Evolutionary conservation across 2,329 filamentous ascomycete genomes (phyloP).

Genomic region (Talaromyces sp.): DNA sequence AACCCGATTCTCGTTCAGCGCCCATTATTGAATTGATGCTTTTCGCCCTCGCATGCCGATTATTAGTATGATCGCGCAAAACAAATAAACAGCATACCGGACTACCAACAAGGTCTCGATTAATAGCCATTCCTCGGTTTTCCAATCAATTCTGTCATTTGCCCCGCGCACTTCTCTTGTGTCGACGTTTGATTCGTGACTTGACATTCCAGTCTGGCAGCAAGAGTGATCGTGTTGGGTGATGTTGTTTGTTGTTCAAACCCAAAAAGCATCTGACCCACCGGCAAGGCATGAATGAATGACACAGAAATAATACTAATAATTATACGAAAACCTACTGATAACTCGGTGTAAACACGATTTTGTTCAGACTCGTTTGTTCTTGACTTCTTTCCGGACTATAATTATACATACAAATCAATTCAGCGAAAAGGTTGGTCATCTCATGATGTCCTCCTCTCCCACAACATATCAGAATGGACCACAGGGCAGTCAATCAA

Average conservation of each 20-base stretch:
- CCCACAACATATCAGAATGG: conserved; percentile 29
- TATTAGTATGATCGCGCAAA: neutral
- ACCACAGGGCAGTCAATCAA: conserved; percentile 32
- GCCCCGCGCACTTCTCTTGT: neutral
- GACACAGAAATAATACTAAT: neutral
- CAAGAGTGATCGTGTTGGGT: neutral
- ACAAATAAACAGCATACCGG: neutral
- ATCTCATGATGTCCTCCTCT: conserved; percentile 28
- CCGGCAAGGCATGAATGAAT: conserved; percentile 5
- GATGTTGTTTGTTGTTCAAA: conserved; percentile 9
- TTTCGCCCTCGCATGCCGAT: conserved; percentile 1
- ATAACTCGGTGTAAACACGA: neutral
- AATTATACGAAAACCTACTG: neutral
- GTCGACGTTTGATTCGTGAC: conserved; percentile 1
- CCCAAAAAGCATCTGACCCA: conserved; percentile 6
- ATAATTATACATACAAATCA: neutral
- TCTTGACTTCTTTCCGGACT: too few species aligned
- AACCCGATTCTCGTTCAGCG: neutral
- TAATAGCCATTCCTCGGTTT: neutral
- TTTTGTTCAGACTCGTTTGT: neutral
- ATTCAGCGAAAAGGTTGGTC: neutral
- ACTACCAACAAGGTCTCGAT: neutral
- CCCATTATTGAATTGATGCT: neutral
- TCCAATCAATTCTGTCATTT: neutral
- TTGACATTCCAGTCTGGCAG: conserved; percentile 3